These are phyloP conservation scores for Skeletonema potamos DNA, from an alignment of 108 stramenopile species.

Conservation along the genomic window DNA sequence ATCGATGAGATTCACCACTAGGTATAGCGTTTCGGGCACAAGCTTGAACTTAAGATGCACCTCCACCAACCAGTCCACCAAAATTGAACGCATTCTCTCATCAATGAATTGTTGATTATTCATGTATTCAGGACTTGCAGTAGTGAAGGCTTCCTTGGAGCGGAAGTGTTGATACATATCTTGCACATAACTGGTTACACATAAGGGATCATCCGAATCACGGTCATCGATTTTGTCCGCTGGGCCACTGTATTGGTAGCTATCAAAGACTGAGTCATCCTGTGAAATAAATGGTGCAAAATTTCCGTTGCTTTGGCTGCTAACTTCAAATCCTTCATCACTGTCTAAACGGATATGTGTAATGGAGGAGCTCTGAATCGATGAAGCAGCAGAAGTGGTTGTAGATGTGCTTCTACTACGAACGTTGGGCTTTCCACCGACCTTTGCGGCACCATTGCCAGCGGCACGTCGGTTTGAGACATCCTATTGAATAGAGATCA, in stretches of 20 bases:
- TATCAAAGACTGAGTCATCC: constrained; percentile 4
- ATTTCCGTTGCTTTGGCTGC: background rate
- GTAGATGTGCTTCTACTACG: constrained; percentile 10
- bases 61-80: constrained; percentile 99
- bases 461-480: constrained; percentile 31
- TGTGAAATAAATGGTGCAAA: background rate
- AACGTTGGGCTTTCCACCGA: background rate
- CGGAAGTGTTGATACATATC: constrained; percentile 96
- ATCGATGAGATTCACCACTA: constrained; percentile 97
- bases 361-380: background rate
- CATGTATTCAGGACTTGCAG: constrained; percentile 89
- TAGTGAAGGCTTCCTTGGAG: constrained; percentile 71
- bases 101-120: constrained; percentile 86
- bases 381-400: background rate
- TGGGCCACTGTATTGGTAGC: constrained; percentile 76
- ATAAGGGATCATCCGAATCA: constrained; percentile 92
- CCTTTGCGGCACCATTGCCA: background rate
- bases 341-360: background rate
- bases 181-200: constrained; percentile 92
- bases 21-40: constrained; percentile 95
- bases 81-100: constrained; percentile 93
- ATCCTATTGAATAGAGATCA: constrained; percentile 21
- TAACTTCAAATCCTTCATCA: background rate
- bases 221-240: constrained; percentile 95
- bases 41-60: constrained; percentile 99